Conservation (phyloP, 257 asterid genomes). For the Plantago major region DNA sequence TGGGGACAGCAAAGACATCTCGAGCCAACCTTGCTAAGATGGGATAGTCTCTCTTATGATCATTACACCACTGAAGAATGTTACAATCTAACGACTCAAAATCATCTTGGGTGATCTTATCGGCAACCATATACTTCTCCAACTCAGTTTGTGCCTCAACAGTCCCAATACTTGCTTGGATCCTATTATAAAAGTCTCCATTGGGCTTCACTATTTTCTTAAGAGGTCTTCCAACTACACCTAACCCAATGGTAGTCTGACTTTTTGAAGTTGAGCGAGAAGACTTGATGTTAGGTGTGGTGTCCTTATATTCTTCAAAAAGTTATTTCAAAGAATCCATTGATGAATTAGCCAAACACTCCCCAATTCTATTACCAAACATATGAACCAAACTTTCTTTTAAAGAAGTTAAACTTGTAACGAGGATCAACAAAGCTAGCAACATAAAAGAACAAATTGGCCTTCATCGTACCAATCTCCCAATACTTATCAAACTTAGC, state of each 20-base stretch:
- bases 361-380: not conserved
- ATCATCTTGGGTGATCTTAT: not conserved
- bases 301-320: not conserved
- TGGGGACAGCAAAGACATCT: not conserved
- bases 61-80: not conserved
- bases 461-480: not conserved
- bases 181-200: not conserved
- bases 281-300: not conserved
- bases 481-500: constrained; percentile 1
- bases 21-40: not conserved
- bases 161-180: not conserved
- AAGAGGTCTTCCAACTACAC: not conserved
- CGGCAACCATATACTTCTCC: not conserved
- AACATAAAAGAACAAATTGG: not conserved
- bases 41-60: not conserved
- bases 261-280: too few relatives aligned
- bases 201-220: not conserved
- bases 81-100: not conserved
- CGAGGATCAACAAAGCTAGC: not conserved
- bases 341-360: not conserved
- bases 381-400: not conserved
- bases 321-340: not conserved
- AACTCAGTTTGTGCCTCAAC: not conserved
- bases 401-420: not conserved
- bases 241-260: too few relatives aligned